Evolutionary conservation across 495 filamentous ascomycete genomes (phyloP).

Genomic region (Rostrohypoxylon terebratum): DNA sequence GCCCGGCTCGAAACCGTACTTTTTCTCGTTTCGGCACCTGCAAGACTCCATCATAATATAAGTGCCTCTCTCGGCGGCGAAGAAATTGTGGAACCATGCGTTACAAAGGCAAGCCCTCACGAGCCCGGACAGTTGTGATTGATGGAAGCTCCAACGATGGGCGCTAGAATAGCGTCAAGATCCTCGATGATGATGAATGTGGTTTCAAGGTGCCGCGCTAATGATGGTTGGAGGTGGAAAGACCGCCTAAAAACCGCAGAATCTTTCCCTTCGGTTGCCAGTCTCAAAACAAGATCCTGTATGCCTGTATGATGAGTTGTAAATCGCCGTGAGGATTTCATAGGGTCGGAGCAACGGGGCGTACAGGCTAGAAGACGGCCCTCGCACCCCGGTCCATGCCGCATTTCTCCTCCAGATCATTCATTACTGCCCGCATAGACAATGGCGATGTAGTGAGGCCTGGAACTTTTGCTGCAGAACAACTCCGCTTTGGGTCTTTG

Average conservation of each 20-base stretch:
- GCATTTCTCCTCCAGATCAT: neutral
- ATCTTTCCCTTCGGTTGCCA: slow-evolving; percentile 69
- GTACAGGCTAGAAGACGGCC: neutral
- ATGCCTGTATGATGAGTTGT: slow-evolving; percentile 28
- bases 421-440: neutral
- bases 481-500: neutral
- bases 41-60: slow-evolving; percentile 62
- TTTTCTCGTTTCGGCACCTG: neutral
- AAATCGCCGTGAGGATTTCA: slow-evolving; percentile 12
- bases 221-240: slow-evolving; percentile 73
- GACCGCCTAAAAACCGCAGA: slow-evolving; percentile 67
- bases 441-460: neutral
- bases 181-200: neutral
- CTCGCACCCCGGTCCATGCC: too few species aligned
- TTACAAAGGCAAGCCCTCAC: slow-evolving; percentile 70
- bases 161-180: neutral
- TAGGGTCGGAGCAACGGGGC: neutral
- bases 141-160: slow-evolving; percentile 54
- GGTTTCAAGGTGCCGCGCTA: slow-evolving; percentile 54
- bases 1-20: neutral
- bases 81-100: slow-evolving; percentile 55
- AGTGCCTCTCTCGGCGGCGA: slow-evolving; percentile 70
- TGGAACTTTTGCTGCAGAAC: neutral
- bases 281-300: slow-evolving; percentile 60
- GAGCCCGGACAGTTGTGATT: slow-evolving; percentile 66